Evolutionary conservation across 495 filamentous ascomycete genomes (phyloP).

Genomic region (Penicillium subrubescens): DNA sequence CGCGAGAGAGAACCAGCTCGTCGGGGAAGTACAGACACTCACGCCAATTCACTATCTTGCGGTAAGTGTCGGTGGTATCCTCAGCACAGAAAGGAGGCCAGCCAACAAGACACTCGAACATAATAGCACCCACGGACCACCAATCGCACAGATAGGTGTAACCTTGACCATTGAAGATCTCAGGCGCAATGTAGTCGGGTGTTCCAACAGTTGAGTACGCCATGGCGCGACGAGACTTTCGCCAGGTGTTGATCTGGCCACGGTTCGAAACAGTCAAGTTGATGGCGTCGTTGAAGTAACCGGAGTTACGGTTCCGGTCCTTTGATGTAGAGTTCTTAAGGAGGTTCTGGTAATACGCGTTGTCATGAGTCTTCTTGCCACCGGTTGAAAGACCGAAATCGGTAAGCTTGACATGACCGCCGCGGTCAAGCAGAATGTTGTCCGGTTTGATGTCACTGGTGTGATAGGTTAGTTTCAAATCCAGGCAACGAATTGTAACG

Average conservation of each 20-base stretch:
- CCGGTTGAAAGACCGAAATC: constrained; percentile 98
- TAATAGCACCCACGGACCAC: constrained; percentile 98
- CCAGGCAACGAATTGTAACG: background rate
- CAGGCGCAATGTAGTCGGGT: constrained; percentile 97
- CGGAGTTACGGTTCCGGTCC: constrained; percentile 75
- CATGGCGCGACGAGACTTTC: constrained; percentile 90
- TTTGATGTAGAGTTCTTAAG: constrained; percentile 78
- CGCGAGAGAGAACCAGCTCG: constrained; percentile 82
- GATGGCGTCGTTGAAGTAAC: constrained; percentile 91
- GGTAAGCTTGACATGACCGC: constrained; percentile 96
- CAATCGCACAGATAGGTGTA: constrained; percentile 97
- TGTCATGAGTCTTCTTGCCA: constrained; percentile 96
- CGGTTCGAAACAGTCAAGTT: constrained; percentile 97
- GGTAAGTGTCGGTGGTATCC: constrained; percentile 95
- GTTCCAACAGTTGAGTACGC: constrained; percentile 98
- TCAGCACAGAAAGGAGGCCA: constrained; percentile 99
- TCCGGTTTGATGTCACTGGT: constrained; percentile 96
- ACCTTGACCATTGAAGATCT: constrained; percentile 95
- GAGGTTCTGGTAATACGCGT: constrained; percentile 97
- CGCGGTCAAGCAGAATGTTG: constrained; percentile 94
- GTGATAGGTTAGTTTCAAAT: constrained; percentile 17
- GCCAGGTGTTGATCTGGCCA: constrained; percentile 96
- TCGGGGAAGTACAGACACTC: constrained; percentile 95
- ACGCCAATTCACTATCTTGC: constrained; percentile 98
- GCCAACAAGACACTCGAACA: constrained; percentile 98